Evolutionary conservation across 805 yeast genomes (phyloP).

Genomic region (Saccharomycopsis synnaedendra): DNA sequence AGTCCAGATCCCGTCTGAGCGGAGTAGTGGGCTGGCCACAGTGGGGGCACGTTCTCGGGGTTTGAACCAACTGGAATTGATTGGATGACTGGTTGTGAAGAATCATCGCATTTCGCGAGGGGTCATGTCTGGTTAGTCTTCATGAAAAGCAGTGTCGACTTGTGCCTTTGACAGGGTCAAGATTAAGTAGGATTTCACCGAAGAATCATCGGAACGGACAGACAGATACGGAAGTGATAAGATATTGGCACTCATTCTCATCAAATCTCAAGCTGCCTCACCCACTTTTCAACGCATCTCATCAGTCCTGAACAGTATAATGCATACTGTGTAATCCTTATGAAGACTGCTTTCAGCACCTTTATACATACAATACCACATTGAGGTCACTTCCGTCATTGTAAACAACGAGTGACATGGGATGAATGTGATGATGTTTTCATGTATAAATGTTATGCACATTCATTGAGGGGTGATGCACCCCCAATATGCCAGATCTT

Average conservation of each 20-base stretch:
- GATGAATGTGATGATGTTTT: background rate
- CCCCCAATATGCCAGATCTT: too few relatives aligned
- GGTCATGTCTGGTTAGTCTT: slow-evolving; percentile 12
- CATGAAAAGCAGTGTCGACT: too few relatives aligned
- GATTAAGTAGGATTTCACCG: background rate
- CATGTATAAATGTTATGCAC: too few relatives aligned
- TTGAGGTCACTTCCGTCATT: slow-evolving; percentile 6
- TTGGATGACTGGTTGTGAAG: slow-evolving; percentile 13
- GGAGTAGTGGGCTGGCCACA: slow-evolving; percentile 6
- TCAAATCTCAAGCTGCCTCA: too few relatives aligned
- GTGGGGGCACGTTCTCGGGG: slow-evolving; percentile 4
- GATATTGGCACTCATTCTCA: too few relatives aligned
- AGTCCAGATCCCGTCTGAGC: slow-evolving; percentile 1
- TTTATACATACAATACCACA: slow-evolving; percentile 13
- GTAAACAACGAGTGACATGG: slow-evolving; percentile 15
- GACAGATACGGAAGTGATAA: too few relatives aligned
- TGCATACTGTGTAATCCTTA: too few relatives aligned
- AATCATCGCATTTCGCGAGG: slow-evolving; percentile 13
- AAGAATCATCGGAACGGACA: background rate
- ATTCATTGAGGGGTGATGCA: too few relatives aligned
- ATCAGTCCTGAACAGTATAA: too few relatives aligned
- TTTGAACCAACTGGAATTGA: slow-evolving; percentile 8
- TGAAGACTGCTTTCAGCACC: background rate
- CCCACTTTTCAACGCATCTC: too few relatives aligned
- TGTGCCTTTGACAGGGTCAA: background rate